Conservation (phyloP, 768 basidiomycete species). For the Lactifluus echinatus region DNA sequence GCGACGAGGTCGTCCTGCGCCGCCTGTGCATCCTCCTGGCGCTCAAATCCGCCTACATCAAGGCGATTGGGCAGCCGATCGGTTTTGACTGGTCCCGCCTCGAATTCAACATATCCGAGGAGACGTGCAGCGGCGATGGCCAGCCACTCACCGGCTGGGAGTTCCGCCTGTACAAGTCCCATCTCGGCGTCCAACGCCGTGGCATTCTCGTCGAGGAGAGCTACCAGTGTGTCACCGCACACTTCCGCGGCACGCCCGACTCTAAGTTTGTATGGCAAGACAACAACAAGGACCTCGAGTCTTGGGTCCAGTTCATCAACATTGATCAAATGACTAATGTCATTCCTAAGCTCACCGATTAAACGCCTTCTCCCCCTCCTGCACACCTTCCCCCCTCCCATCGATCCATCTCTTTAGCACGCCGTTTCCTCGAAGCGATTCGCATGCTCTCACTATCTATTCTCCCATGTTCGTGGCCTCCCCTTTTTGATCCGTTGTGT, state of each 20-base stretch:
- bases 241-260: conserved; percentile 59
- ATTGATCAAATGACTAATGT: conserved; percentile 78
- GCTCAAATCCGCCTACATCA: conserved; percentile 75
- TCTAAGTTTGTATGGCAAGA: conserved; percentile 68
- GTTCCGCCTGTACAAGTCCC: conserved; percentile 70
- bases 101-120: conserved; percentile 66
- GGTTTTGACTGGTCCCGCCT: conserved; percentile 78
- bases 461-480: background rate
- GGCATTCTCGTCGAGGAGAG: conserved; percentile 51
- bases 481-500: background rate
- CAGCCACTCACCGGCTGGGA: conserved; percentile 74
- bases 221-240: conserved; percentile 72
- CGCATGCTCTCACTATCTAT: conserved; percentile 4
- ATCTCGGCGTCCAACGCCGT: conserved; percentile 56
- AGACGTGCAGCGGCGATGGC: conserved; percentile 57
- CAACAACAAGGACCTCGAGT: conserved; percentile 55
- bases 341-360: conserved; percentile 65
- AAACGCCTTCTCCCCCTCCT: background rate
- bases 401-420: no score
- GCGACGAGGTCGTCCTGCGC: conserved; percentile 59
- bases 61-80: conserved; percentile 71
- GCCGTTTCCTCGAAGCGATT: background rate
- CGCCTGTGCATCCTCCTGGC: conserved; percentile 71
- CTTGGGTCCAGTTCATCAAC: conserved; percentile 79
- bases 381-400: background rate